Percentiles rank a stretch among this genome's conserved stretches.
These are phyloP conservation scores for Fusarium falciforme DNA, from an alignment of 2,329 filamentous ascomycete species.

Conservation along the genomic window DNA sequence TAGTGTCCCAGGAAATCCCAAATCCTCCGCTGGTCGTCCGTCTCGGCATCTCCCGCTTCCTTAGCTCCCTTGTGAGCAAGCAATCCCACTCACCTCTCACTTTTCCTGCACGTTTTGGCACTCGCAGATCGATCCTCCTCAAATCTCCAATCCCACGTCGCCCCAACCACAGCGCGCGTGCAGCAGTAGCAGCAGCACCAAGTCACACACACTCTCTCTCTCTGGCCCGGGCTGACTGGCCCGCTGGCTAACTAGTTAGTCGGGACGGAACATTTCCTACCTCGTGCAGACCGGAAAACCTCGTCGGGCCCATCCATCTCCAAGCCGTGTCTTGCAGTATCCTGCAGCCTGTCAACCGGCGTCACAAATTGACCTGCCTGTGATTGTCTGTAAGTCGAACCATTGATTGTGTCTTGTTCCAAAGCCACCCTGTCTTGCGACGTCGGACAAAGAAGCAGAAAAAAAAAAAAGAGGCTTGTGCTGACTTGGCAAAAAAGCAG, in stretches of 20 bases:
- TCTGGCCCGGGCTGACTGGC: background rate
- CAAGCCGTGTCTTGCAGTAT: slow-evolving; percentile 6
- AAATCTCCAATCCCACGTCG: slow-evolving; percentile 11
- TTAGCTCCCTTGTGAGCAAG: slow-evolving; percentile 12
- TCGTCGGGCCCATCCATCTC: slow-evolving; percentile 13
- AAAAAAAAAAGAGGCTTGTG: background rate
- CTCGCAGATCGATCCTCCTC: slow-evolving; percentile 25
- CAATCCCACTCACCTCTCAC: slow-evolving; percentile 20
- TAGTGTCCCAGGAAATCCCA: slow-evolving; percentile 3
- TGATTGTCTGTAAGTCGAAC: slow-evolving; percentile 13
- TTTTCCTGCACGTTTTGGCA: slow-evolving; percentile 24
- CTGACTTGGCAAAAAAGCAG: slow-evolving; percentile 19
- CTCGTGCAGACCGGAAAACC: slow-evolving; percentile 16
- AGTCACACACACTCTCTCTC: background rate
- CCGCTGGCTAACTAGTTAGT: background rate
- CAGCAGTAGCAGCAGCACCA: background rate
- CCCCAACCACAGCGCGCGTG: slow-evolving; percentile 10
- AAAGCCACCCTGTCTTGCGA: slow-evolving; percentile 22
- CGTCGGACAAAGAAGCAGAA: background rate
- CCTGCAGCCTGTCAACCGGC: slow-evolving; percentile 1
- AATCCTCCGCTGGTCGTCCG: background rate
- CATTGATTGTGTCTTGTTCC: slow-evolving; percentile 15
- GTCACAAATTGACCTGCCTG: background rate
- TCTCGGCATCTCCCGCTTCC: slow-evolving; percentile 28
- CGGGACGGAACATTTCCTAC: slow-evolving; percentile 23